Base-by-base conservation (phyloP, 2,329 filamentous ascomycete genomes). In the Claviceps humidiphila region DNA sequence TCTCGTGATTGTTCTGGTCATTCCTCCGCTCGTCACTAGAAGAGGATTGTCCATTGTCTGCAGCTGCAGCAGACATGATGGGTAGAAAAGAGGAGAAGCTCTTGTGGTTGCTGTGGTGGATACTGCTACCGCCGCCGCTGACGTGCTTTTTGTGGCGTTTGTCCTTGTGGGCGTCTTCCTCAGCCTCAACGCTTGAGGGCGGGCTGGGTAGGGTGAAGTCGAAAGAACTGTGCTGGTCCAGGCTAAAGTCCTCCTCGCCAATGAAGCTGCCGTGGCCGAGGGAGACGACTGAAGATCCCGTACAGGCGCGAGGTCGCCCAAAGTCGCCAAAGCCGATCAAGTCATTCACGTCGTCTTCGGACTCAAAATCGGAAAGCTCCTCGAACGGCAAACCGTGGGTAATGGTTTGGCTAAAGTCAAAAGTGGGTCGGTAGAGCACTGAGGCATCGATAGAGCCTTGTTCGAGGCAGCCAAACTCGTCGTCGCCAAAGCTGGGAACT, bases 321-420 rank as follows among this genome's bases (percentile, higher is more conserved):
- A 78, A 71, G 67, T 84, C 82, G 48, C 76, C 71, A 41, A 73
- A 70, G 63, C 87, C 81, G 57, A 89, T 82, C 8, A 94, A 77
- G 52, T 81, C 78, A 62, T 65, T 63, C 42, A 94, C 89, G 65
- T 93, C 88, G 76, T 94, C 88, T 62, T 95, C 90, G 1, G 87
- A 89, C 66, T 95, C 90, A 53, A 95, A 77, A 61, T 95, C 89
- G 24, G 90, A 93, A 59, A 94, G 81, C 58, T 89, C 86, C 67
- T 94, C 87, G 60, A 95, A 94, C 26, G 86, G 84, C 34, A 93
- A 76, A 24, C 78, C 78, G 71, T 77, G 72, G 58, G 74, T 71
- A 24, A 73, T 58, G n/a, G 68, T 64, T 48, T 70, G 61, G 57
- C 68, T 69, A 63, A 82, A 80, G 55, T 79, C 75, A 58, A 84